Conservation (phyloP, 2,329 filamentous ascomycete genomes). For the Diaporthe nobilis region DNA sequence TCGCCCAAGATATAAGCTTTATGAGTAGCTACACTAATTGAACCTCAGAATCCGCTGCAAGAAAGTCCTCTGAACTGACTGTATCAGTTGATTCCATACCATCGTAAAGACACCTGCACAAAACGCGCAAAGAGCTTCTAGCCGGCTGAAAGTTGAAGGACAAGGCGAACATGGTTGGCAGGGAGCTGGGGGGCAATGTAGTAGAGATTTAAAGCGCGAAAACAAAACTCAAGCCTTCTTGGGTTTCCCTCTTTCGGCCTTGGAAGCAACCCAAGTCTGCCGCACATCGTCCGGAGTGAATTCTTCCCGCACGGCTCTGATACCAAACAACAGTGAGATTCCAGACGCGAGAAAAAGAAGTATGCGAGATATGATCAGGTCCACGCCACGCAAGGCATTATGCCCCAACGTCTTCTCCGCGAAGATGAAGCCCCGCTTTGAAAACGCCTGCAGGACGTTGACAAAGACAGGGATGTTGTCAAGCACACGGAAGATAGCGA, state of each 20-base stretch:
- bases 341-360: slow-evolving; percentile 27
- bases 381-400: slow-evolving; percentile 24
- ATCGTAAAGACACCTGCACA: background rate
- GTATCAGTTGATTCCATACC: background rate
- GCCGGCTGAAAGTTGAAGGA: too few relatives aligned
- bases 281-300: slow-evolving; percentile 35
- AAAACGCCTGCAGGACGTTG: slow-evolving; percentile 47
- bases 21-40: background rate
- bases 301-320: slow-evolving; percentile 36
- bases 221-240: background rate
- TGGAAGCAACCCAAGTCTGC: background rate
- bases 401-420: slow-evolving; percentile 41
- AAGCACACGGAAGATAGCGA: slow-evolving; percentile 47
- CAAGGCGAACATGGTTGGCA: too few relatives aligned
- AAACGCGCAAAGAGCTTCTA: background rate
- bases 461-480: slow-evolving; percentile 51
- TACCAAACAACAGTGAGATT: slow-evolving; percentile 35
- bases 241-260: background rate
- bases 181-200: background rate
- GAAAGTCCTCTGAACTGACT: rapidly evolving
- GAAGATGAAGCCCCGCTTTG: slow-evolving; percentile 43
- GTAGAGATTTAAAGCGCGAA: background rate
- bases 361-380: slow-evolving; percentile 28
- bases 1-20: background rate
- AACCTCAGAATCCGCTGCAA: background rate